Conservation (phyloP, 805 yeast genomes). For the Metschnikowia arizonensis region DNA sequence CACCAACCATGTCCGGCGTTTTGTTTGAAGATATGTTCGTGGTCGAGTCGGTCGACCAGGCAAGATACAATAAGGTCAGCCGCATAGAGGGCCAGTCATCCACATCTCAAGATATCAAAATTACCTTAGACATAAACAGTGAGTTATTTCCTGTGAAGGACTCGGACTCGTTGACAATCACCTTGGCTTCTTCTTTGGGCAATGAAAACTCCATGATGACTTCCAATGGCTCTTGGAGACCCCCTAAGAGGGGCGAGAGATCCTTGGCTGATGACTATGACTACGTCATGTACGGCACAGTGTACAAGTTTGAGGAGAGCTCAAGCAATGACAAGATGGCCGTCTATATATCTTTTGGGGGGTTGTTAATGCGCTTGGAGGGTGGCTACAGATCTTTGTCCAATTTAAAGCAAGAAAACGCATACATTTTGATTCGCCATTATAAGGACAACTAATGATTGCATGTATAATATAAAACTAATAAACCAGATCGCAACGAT, state of each 20-base stretch:
- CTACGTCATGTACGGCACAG: slow-evolving; percentile 97
- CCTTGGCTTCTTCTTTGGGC: slow-evolving; percentile 74
- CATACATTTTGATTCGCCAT: slow-evolving; percentile 84
- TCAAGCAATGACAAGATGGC: slow-evolving; percentile 63
- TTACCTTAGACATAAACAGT: slow-evolving; percentile 84
- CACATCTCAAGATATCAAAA: slow-evolving; percentile 71
- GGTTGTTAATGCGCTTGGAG: slow-evolving; percentile 86
- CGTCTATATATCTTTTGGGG: slow-evolving; percentile 94
- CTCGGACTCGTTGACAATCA: slow-evolving; percentile 77
- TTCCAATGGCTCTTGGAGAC: slow-evolving; percentile 70
- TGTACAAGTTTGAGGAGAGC: slow-evolving; percentile 92
- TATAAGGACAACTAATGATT: slow-evolving; percentile 33
- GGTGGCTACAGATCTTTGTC: slow-evolving; percentile 91
- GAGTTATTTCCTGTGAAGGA: slow-evolving; percentile 83
- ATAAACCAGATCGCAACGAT: not conserved
- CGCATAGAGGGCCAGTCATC: slow-evolving; percentile 87
- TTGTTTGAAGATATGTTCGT: slow-evolving; percentile 91
- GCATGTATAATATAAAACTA: slow-evolving; percentile 13
- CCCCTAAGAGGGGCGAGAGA: slow-evolving; percentile 77
- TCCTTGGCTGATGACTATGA: slow-evolving; percentile 95
- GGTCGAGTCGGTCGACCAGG: slow-evolving; percentile 78
- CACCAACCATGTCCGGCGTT: slow-evolving; percentile 46
- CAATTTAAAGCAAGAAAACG: slow-evolving; percentile 86
- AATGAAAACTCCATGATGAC: slow-evolving; percentile 43
- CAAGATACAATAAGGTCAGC: slow-evolving; percentile 86